Evolutionary conservation across 1,284 basidiomycete genomes (phyloP).

Genomic region (Tilletiaria anomala): DNA sequence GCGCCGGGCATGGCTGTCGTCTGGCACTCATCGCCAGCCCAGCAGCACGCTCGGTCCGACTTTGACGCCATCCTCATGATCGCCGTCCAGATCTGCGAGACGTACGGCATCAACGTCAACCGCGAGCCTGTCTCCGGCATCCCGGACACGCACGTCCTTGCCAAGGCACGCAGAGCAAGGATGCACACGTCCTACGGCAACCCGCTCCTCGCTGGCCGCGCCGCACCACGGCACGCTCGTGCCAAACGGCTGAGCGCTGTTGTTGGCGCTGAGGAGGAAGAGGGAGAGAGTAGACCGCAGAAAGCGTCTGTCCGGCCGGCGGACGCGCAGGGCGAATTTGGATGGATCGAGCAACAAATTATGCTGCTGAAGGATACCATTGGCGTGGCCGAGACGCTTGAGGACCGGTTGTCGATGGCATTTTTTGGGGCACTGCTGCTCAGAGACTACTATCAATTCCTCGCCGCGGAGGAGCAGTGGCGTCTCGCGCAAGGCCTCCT

Average conservation of each 20-base stretch:
- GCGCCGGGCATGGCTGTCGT: background rate
- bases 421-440: conserved; percentile 18
- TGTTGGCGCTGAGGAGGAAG: no score
- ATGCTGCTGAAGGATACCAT: conserved; percentile 80
- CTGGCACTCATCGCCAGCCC: background rate
- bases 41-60: background rate
- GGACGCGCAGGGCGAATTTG: no score
- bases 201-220: no score
- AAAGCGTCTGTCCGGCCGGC: no score
- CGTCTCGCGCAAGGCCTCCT: conserved; percentile 15
- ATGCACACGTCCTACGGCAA: no score
- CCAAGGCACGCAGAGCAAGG: no score
- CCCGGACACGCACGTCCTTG: no score
- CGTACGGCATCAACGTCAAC: conserved; percentile 32
- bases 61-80: conserved; percentile 16
- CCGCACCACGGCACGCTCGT: no score
- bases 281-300: no score
- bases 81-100: conserved; percentile 32
- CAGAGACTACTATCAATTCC: conserved; percentile 11
- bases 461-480: conserved; percentile 27
- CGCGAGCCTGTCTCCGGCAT: conserved; percentile 20
- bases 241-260: no score
- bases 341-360: conserved; percentile 86
- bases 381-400: conserved; percentile 73
- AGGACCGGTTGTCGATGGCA: conserved; percentile 48